These are phyloP conservation scores for Scedosporium minutisporum DNA, from an alignment of 2,329 filamentous ascomycete genomes.

Conservation along the genomic window DNA sequence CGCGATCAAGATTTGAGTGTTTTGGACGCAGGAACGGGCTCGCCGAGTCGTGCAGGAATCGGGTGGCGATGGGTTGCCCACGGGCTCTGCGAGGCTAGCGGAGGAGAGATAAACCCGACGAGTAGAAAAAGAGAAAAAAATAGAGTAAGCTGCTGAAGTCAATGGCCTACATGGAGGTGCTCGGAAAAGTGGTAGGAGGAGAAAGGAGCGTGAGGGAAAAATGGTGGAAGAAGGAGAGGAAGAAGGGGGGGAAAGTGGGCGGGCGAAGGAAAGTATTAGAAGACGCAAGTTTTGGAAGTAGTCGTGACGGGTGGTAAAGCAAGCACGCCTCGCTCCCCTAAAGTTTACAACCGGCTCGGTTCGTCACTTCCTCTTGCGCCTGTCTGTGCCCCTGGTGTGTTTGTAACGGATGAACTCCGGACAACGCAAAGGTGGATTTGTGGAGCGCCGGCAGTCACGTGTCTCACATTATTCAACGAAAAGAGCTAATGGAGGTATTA, in stretches of 20 bases:
- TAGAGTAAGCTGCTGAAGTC: background rate
- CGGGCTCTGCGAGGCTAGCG: background rate
- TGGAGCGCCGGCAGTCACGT: background rate
- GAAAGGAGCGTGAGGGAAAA: conserved; percentile 7
- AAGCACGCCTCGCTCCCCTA: conserved; percentile 6
- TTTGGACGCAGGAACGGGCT: background rate
- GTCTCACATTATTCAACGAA: background rate
- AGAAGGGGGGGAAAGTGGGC: conserved; percentile 16
- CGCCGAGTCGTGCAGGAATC: background rate
- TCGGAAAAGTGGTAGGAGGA: conserved; percentile 17
- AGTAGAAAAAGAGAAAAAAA: background rate
- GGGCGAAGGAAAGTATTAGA: conserved; percentile 13
- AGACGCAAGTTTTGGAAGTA: conserved; percentile 9
- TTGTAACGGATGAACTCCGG: background rate
- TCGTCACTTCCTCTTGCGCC: background rate
- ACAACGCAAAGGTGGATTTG: background rate
- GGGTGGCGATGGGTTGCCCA: background rate
- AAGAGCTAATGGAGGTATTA: background rate
- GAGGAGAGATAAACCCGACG: background rate
- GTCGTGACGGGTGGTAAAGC: conserved; percentile 7
- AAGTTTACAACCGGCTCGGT: conserved; percentile 2
- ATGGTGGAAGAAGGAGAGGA: conserved; percentile 18
- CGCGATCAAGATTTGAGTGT: background rate
- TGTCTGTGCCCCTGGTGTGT: background rate
- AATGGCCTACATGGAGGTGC: background rate